Base-by-base conservation (phyloP, 2,329 filamentous ascomycete species). In the Stagonosporopsis tanaceti region DNA sequence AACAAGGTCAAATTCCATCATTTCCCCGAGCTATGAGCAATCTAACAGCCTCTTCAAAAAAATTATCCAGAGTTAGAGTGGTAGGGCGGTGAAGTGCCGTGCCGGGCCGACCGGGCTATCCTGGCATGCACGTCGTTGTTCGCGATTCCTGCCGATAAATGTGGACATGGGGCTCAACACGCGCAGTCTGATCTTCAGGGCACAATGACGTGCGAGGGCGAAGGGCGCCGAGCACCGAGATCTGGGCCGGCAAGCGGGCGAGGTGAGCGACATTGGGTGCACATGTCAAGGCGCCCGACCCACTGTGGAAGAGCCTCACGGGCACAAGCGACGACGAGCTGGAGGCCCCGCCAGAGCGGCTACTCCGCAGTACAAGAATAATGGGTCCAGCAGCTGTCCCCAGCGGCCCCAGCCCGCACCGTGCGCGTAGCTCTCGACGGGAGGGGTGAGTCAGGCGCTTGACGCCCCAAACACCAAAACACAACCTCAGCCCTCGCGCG, bases 101-200 rank as follows among this genome's bases (percentile, higher is more conserved):
- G 25, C 28, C 34, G 32, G 53, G 30, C 53, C 45, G 42, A 53
- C 53, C 37, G 41, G 40, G n/a, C 30, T 48, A 30, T 39, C 45
- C 52, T 54, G 45, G 17, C 46, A 38, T 46, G 39, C 45, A 32
- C 15, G 50, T 30, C 46, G 22, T 20, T 17, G 25, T 46, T 42
- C 34, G 54, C 52, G 56, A 59, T 28, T 51, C 50, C 17, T 53
- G 55, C 59, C 50, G 47, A 59, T 46, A 53, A 53, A 38, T 50
- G 51, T 53, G 55, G 51, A 34, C 9, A 46, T 56, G 41, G 41
- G 42, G 38, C 54, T 57, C 54, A 57, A 57, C 54, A 28, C 32
- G 7, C 28, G 25, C 44, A 24, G 17, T 48, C 12, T 34, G 17
- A 15, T 34, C 41, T 20, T 32, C 17, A 42, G 30, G 14, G 22